Base-by-base conservation (phyloP, 2,329 filamentous ascomycete species). In the Gremmenia infestans region DNA sequence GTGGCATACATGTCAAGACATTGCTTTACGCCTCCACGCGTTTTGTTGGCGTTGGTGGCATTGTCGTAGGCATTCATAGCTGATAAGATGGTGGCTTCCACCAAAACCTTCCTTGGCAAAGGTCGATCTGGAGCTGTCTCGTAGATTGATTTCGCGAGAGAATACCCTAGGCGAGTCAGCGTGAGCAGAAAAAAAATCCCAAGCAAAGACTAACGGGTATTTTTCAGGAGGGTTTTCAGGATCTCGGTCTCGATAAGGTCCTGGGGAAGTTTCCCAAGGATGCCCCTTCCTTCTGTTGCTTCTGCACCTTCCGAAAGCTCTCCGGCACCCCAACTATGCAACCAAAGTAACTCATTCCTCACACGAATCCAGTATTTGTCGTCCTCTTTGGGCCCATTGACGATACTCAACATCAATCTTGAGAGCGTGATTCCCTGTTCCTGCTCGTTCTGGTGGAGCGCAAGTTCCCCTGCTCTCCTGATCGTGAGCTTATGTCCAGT, bases 41-140 rank as follows among this genome's bases (percentile, higher is more conserved):
- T 88, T 54, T 83, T 82, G 64, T 93, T 91, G 0, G 88, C 87
- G 65, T 94, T 94, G 22, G 87, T 89, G 3, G 89, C 89, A 67
- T 89, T 89, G 66, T 94, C 89, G 67, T 91, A 94, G 4, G 86
- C 81, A 53, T 81, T 78, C 74, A 91, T 80, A 1, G 86, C 86
- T 48, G 83, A 78, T 1, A 76, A 76, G 43, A 88, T 73, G 8
- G 91, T 75, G 1, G 83, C 81, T 4, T 82, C 78, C 65, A 83
- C 81, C 1, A 90, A 72, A 6, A 77, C 69, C 3, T 78, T 70
- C 2, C 68, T 65, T 2, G 78, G 65, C 3, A 89, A 73, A 4
- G 80, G 78, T 3, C 69, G 71, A 17, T 81, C 74, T 2, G 72
- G 67, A 0, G 76, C 72, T 25, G 79, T 75, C 63, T 85, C 80